These are phyloP conservation scores for Hyphopichia burtonii DNA, from an alignment of 1,139 yeast genomes.

Conservation along the genomic window DNA sequence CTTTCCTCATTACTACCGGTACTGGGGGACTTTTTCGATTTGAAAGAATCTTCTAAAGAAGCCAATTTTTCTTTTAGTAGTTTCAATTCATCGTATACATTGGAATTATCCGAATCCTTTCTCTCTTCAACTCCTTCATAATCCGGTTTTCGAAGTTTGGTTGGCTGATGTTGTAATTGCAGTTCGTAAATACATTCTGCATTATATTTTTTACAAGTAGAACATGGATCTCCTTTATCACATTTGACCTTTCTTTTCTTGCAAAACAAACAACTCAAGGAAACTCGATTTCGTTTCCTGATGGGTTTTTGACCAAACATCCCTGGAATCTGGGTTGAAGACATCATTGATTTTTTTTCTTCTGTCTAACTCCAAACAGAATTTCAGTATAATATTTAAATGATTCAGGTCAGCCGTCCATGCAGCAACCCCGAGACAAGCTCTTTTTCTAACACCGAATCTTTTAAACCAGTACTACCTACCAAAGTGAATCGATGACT, in stretches of 20 bases:
- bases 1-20: neutral
- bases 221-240: slow-evolving; percentile 41
- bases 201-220: slow-evolving; percentile 37
- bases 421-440: no score
- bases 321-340: neutral
- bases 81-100: slow-evolving; percentile 17
- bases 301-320: slow-evolving; percentile 2
- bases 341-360: neutral
- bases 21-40: neutral
- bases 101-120: neutral
- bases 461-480: no score
- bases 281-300: slow-evolving; percentile 31
- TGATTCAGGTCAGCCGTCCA: no score
- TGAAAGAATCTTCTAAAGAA: slow-evolving; percentile 8
- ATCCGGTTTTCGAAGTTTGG: neutral
- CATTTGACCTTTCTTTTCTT: slow-evolving; percentile 43
- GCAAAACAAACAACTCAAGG: slow-evolving; percentile 43
- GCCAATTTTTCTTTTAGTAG: slow-evolving; percentile 15
- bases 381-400: no score
- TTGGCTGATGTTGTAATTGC: neutral
- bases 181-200: slow-evolving; percentile 24
- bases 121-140: neutral
- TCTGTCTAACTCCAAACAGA: no score
- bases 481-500: no score
- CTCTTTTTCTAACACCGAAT: no score